Conservation (phyloP, 2,329 filamentous ascomycete genomes). For the Ophiostoma himal-ulmi region DNA sequence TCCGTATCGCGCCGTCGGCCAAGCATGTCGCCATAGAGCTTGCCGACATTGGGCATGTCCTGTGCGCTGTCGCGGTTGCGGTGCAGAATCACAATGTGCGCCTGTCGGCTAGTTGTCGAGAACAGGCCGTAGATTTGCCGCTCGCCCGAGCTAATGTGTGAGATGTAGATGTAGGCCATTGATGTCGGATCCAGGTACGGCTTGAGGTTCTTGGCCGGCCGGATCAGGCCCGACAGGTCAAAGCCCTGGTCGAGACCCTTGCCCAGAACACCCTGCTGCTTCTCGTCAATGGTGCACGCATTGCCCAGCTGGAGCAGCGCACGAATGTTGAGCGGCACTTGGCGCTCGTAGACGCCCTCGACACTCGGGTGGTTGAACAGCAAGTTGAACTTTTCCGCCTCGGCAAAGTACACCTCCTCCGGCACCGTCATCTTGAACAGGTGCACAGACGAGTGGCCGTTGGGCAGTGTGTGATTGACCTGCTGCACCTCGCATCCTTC, state of each 20-base stretch:
- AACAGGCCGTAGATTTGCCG: conserved; percentile 91
- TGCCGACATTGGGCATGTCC: conserved; percentile 83
- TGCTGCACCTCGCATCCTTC: conserved; percentile 85
- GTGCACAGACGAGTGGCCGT: conserved; percentile 88
- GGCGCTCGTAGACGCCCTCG: conserved; percentile 94
- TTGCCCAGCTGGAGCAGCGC: conserved; percentile 87
- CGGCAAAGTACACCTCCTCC: conserved; percentile 79
- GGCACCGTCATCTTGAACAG: conserved; percentile 89
- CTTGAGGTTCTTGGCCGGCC: conserved; percentile 51
- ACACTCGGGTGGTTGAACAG: conserved; percentile 91
- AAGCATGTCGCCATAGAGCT: conserved; percentile 76
- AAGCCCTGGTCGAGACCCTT: conserved; percentile 92
- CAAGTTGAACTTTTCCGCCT: conserved; percentile 72
- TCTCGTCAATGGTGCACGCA: conserved; percentile 87
- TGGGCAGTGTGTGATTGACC: conserved; percentile 86
- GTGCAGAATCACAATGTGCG: conserved; percentile 83
- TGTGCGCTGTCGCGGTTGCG: conserved; percentile 69
- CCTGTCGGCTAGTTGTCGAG: conserved; percentile 72
- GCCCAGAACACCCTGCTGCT: conserved; percentile 81
- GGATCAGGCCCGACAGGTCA: conserved; percentile 69
- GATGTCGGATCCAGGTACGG: conserved; percentile 70
- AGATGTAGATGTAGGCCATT: conserved; percentile 83
- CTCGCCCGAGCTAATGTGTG: conserved; percentile 86
- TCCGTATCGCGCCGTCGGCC: conserved; percentile 59
- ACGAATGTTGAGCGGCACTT: conserved; percentile 78